Base-by-base conservation (phyloP, 139 green algal genomes). In the Chlamydomonas asymmetrica region DNA sequence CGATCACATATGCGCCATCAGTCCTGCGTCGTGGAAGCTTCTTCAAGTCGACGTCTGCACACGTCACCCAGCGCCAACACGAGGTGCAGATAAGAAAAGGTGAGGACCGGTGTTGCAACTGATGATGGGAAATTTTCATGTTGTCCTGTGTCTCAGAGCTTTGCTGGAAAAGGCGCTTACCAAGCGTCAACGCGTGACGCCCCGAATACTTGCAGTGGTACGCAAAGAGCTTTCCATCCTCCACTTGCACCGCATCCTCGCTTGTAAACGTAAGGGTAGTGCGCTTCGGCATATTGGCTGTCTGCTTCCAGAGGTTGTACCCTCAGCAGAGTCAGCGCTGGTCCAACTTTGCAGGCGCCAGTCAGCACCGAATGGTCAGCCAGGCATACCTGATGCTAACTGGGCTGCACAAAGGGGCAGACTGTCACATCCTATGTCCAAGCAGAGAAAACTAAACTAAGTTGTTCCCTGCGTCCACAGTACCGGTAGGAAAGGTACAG, bases 121-220 rank as follows among this genome's bases (percentile, higher is more conserved):
- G 16, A 16, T 56, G 48, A 56, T 22, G 18, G 49, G 20, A n/a
- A 18, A 22, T 75, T 45, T 39, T 45, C 35, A 31, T 59, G 63
- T 62, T 8, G 20, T 62, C 23, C 5, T 57, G 34, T 43, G 69
- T 64, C 50, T 35, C 29, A 18, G 10, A 64, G n/a, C 66, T 54
- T 16, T 29, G 9, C 39, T 63, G 32, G 32, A 48, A n/a, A 34
- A 22, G n/a, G 16, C 25, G 9, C 79, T 8, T 39, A 91, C 87
- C 87, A 71, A 90, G 95, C 3, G 87, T 97, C 64, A 97, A 86
- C 2, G 89, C 92, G 64, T 94, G 89, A 41, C 89, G 86, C 38
- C 92, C 90, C 49, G 88, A 93, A 81, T 90, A 91, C 64, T 94
- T 93, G 82, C 92, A 97, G 80, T 97, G 95, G 68, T 96, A 97